phyloP scores from a whole-genome alignment of 1,284 basidiomycete genomes.

The Vanrija pseudolonga region DNA sequence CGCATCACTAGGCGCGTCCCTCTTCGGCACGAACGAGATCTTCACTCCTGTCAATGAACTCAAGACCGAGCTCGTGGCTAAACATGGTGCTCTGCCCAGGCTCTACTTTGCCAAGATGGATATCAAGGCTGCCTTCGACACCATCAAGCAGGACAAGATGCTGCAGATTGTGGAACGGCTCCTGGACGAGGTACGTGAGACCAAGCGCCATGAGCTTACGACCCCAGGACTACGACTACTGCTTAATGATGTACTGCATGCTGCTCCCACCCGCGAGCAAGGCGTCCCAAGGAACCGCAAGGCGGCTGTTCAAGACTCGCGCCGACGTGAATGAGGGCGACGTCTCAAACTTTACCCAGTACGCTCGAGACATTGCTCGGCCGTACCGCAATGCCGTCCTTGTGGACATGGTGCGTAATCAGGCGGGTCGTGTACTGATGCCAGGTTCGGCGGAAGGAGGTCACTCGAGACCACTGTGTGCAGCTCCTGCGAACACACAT shows the following conservation, averaged over 20 bases:
- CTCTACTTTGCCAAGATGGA: constrained; percentile 96
- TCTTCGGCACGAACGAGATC: constrained; percentile 78
- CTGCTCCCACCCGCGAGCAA: constrained; percentile 40
- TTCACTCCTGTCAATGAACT: constrained; percentile 68
- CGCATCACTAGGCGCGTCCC: constrained; percentile 67
- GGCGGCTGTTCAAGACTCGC: constrained; percentile 36
- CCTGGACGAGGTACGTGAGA: constrained; percentile 63
- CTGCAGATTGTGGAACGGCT: constrained; percentile 70
- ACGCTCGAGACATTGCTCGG: constrained; percentile 58
- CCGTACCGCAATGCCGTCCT: constrained; percentile 75
- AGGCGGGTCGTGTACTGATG: not conserved
- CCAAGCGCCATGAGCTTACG: not conserved
- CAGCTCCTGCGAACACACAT: constrained; percentile 82
- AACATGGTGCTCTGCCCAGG: constrained; percentile 63
- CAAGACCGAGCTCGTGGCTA: constrained; percentile 58
- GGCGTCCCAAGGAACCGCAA: constrained; percentile 27
- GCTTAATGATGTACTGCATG: constrained; percentile 33
- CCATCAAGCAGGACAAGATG: constrained; percentile 84
- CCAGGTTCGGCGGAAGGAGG: constrained; percentile 25
- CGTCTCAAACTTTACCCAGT: constrained; percentile 16
- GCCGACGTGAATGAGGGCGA: constrained; percentile 22
- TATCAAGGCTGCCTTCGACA: constrained; percentile 93
- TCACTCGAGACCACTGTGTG: constrained; percentile 59
- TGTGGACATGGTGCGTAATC: constrained; percentile 65
- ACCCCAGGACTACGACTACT: constrained; percentile 33